A percentile compares a stretch with the other conserved stretches of the same genome.
Evolutionary conservation across 225 moss, liverwort and hornwort species (phyloP).

Genomic region (Straminergon stramineum): DNA sequence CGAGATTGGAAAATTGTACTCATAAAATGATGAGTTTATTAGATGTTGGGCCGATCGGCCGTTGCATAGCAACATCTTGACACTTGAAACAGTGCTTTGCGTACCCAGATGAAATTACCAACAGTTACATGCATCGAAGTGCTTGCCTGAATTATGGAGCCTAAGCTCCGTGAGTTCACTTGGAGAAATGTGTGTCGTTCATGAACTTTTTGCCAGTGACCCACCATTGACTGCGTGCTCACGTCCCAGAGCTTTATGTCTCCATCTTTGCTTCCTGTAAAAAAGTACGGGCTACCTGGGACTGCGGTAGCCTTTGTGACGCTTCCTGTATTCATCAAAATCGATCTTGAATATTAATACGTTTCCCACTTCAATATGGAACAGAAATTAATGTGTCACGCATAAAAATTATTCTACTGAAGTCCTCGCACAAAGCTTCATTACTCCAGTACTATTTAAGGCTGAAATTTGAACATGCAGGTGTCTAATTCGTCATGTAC

Average conservation of each 20-base stretch:
- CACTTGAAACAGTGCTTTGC: neutral
- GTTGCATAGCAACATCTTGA: neutral
- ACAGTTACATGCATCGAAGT: neutral
- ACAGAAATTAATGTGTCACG: neutral
- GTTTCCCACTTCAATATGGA: neutral
- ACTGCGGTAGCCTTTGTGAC: conserved; percentile 45
- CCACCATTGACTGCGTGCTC: conserved; percentile 39
- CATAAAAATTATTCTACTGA: neutral
- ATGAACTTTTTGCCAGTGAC: conserved; percentile 47
- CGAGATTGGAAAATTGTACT: neutral
- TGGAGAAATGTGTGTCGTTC: conserved; percentile 63
- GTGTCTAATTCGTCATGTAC: neutral
- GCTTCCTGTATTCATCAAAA: conserved; percentile 30
- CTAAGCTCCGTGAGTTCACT: conserved; percentile 50
- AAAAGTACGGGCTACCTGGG: conserved; percentile 48
- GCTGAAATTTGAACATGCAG: neutral
- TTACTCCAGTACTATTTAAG: neutral
- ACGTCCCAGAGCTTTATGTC: conserved; percentile 64
- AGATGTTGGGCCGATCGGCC: neutral
- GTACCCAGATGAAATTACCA: neutral
- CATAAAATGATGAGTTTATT: neutral
- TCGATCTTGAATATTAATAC: neutral
- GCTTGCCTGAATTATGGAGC: conserved; percentile 54
- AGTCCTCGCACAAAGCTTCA: neutral
- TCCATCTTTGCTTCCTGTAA: conserved; percentile 61